Percentiles rank a stretch among this genome's conserved stretches.
Conservation (phyloP, 2,329 filamentous ascomycete genomes). For the Neofusicoccum laricinum region DNA sequence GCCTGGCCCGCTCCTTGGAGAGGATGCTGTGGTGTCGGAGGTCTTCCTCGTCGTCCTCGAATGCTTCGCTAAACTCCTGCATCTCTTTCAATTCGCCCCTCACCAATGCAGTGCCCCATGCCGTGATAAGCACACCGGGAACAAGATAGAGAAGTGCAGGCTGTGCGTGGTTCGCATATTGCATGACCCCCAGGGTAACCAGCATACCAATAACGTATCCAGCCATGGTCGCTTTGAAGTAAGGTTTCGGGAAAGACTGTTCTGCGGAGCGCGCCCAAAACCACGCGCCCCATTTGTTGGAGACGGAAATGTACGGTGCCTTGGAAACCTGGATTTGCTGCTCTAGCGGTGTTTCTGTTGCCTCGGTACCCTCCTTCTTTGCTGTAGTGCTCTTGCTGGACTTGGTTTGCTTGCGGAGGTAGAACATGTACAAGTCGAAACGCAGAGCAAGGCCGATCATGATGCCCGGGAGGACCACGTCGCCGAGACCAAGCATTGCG, state of each 20-base stretch:
- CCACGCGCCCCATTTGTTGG: constrained; percentile 76
- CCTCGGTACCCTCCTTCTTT: constrained; percentile 11
- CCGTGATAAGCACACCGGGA: constrained; percentile 70
- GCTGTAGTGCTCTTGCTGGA: constrained; percentile 5
- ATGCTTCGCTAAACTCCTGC: constrained; percentile 76
- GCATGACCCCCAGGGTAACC: constrained; percentile 71
- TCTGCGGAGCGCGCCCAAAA: constrained; percentile 64
- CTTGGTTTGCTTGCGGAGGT: constrained; percentile 61
- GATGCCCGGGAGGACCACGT: constrained; percentile 89
- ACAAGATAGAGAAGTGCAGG: constrained; percentile 91
- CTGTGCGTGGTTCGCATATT: constrained; percentile 77
- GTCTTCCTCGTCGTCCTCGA: constrained; percentile 43
- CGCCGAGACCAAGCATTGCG: constrained; percentile 88
- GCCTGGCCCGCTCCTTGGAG: constrained; percentile 6
- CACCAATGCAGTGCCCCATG: constrained; percentile 71
- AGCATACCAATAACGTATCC: constrained; percentile 81
- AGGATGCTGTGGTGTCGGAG: neutral
- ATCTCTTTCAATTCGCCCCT: constrained; percentile 72
- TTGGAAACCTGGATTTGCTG: constrained; percentile 28
- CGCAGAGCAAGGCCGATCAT: constrained; percentile 83
- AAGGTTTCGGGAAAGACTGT: constrained; percentile 70
- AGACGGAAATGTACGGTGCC: constrained; percentile 47
- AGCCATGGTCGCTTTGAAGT: constrained; percentile 73
- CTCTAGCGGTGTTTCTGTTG: neutral
- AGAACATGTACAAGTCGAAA: constrained; percentile 87